phyloP scores from a whole-genome alignment of 768 basidiomycete species.

The Hypholoma sublateritium region DNA sequence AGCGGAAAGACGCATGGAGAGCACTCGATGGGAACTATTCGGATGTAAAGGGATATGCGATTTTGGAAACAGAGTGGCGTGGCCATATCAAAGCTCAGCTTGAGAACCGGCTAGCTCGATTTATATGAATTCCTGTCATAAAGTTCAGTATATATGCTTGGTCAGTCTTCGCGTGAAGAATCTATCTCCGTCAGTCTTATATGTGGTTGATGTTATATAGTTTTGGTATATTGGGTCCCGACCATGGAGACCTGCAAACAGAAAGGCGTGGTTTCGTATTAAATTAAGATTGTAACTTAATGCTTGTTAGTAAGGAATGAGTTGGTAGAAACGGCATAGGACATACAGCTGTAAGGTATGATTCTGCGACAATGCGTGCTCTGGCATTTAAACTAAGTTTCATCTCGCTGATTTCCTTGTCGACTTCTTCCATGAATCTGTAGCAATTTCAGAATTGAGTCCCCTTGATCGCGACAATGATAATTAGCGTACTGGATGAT shows the following conservation, averaged over 20 bases:
- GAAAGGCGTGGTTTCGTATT: neutral
- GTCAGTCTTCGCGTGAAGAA: no score
- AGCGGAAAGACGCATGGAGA: conserved; percentile 40
- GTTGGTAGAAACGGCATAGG: neutral
- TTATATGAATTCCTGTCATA: neutral
- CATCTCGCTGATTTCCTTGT: conserved; percentile 99
- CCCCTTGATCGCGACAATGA: neutral
- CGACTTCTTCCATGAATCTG: conserved; percentile 99
- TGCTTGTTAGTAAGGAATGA: neutral
- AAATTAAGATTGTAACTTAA: conserved; percentile 3
- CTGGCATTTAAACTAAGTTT: conserved; percentile 95
- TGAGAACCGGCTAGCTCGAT: conserved; percentile 23
- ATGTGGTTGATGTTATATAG: neutral
- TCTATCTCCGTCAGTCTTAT: no score
- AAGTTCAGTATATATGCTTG: no score
- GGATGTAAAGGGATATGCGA: conserved; percentile 41
- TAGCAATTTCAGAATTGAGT: neutral
- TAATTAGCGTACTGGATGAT: conserved; percentile 82
- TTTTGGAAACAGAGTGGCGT: conserved; percentile 44
- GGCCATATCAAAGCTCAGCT: conserved; percentile 30
- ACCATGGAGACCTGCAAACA: neutral
- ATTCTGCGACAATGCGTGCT: conserved; percentile 96
- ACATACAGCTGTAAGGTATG: conserved; percentile 88
- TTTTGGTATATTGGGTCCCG: neutral
- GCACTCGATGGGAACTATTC: conserved; percentile 31